Base-by-base conservation (phyloP, 2,329 filamentous ascomycete genomes). In the Xylariaceae sp. region DNA sequence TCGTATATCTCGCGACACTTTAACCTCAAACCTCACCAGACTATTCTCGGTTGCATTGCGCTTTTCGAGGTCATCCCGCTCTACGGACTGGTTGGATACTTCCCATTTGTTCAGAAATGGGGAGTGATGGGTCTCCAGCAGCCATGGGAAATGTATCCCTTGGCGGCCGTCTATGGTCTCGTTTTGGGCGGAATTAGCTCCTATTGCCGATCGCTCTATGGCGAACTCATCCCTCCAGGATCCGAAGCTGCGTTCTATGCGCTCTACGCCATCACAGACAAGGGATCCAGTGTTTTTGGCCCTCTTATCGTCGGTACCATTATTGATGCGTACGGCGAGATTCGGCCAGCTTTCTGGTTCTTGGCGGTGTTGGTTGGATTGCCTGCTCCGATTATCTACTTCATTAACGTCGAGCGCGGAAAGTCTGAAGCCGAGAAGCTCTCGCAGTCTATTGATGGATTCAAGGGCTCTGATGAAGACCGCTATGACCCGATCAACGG, bases 181-280 rank as follows among this genome's bases (percentile, higher is more conserved):
- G 92, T 97, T 1, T 84, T 97, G 35, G 94, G 94, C n/a, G 94
- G 94, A 0, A 77, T 99, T 47, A 91, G 89, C 59, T 89, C 88
- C 23, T 97, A 97, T 74, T 97, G 94, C 71, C 88, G 94, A 48
- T 92, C 90, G 61, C 80, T 99, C 3, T 99, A 90, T 71, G 92
- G 92, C 45, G 92, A 97, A 73, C 81, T 99, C 58, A 96, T 99
- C 57, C 94, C 94, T 1, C 90, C 91, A 0, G 94, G 94, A 3
- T 95, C 89, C 35, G 94, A 99, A 75, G 92, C 94, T 0, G 92
- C 93, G 0, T 99, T 99, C 71, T 99, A 96, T 72, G 92, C 93
- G 0, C 80, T 99, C 1, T 99, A 97, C 71, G 94, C 94, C 41
- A 97, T 97, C 64, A 97, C 94, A 1, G 94, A 99, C 73, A 99